Percentiles rank a stretch among this genome's conserved stretches.
phyloP scores from a whole-genome alignment of 768 basidiomycete species.

The Amanita polypyramis region DNA sequence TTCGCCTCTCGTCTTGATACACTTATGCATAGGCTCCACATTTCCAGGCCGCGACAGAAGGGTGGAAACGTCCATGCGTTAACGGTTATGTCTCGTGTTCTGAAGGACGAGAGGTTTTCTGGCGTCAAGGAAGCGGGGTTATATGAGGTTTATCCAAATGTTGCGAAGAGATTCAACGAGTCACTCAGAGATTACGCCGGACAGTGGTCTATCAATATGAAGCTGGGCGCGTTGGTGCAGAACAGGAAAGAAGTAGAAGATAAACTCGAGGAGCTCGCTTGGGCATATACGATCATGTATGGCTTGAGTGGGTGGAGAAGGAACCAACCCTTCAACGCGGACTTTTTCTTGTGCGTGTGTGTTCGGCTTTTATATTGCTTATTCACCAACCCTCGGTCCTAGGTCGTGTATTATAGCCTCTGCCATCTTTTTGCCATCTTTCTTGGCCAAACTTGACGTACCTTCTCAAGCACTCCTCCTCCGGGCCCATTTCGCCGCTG shows the following conservation, averaged over 20 bases:
- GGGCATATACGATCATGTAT: conserved; percentile 35
- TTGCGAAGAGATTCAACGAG: conserved; percentile 22
- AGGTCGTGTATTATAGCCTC: conserved; percentile 55
- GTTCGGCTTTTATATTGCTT: background rate
- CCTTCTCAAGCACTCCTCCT: conserved; percentile 34
- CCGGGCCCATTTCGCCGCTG: conserved; percentile 37
- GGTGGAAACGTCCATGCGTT: conserved; percentile 25
- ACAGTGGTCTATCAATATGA: conserved; percentile 15
- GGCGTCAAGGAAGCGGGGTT: conserved; percentile 1
- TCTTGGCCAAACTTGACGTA: conserved; percentile 22
- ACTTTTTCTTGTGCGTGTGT: conserved; percentile 39
- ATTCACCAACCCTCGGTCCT: background rate
- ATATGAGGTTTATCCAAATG: conserved; percentile 16
- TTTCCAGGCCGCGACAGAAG: conserved; percentile 4
- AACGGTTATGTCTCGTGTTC: conserved; percentile 33
- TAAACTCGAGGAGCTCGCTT: conserved; percentile 43
- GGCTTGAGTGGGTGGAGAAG: conserved; percentile 22
- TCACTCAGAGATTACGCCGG: conserved; percentile 20
- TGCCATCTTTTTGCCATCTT: conserved; percentile 38
- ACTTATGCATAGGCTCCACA: background rate
- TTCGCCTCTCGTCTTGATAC: background rate
- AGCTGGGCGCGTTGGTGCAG: background rate
- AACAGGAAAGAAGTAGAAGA: conserved; percentile 22
- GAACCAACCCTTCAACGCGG: conserved; percentile 26
- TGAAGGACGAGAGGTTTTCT: conserved; percentile 27